Evolutionary conservation across 495 filamentous ascomycete species (phyloP), one percentile per base, ranked within the genome.

Genomic region (Penicillium coprophilum): DNA sequence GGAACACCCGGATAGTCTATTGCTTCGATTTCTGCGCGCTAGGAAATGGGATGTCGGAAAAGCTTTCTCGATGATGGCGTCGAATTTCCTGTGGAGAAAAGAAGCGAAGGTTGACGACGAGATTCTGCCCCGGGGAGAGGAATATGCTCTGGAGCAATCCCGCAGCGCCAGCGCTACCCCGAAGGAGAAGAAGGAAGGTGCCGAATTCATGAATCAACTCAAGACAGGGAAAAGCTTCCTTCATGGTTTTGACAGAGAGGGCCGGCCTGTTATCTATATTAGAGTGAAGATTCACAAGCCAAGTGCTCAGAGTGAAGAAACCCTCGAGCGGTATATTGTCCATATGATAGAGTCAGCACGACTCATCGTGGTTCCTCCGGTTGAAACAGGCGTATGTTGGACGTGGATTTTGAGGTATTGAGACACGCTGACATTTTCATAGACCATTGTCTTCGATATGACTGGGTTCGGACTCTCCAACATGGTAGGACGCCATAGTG

Each of bases 41-140:
- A 77, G 91, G 20, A 96, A 96, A 69, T 96, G 92, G 92, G 87
- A 96, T 65, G 83, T 95, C 12, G 84, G 92, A 34, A 88, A 87
- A 61, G 90, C 92, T 8, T 78, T 96, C n/a, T 79, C 92, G 36
- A 95, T 96, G 90, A 67, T 95, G 68, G 79, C 95, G 19, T 85
- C 87, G 2, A 91, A 91, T 2, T 89, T 96, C 79, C 83, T 87
- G 61, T 96, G 92, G 92, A 82, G 92, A 23, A 77, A 81, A 49
- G 88, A 91, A 56, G 82, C 90, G 73, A 82, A 87, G 49, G 90
- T 96, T 15, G 86, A 95, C 64, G 83, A 86, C 44, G 89, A 89
- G 58, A 84, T 96, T 19, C 83, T 96, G 69, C 65, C 65, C 13
- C 79, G 82, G 13, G 92, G 92, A 39, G 92, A 96, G 64, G 74